phyloP scores from a whole-genome alignment of 2,329 filamentous ascomycete genomes.

The Calonectria pseudoreteaudii region DNA sequence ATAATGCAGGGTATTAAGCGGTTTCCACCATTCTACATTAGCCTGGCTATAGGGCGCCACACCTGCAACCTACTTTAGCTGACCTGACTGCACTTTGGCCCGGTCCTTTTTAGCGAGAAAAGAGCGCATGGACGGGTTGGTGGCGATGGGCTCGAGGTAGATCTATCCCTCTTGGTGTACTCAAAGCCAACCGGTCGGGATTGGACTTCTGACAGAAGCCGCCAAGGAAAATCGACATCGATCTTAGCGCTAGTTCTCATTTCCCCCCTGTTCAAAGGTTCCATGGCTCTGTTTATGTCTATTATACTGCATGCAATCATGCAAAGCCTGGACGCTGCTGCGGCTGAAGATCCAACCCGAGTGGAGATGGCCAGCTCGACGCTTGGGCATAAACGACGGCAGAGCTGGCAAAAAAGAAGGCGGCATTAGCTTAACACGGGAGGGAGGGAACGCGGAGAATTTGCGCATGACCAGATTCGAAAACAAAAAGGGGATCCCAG shows the following conservation, averaged over 20 bases:
- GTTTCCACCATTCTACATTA: neutral
- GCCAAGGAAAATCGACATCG: neutral
- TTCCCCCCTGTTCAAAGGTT: neutral
- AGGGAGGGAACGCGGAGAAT: neutral
- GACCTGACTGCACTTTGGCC: neutral
- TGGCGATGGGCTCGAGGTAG: neutral
- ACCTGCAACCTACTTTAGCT: neutral
- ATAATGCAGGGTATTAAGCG: neutral
- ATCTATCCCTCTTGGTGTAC: no score
- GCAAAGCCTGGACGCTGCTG: neutral
- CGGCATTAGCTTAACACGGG: neutral
- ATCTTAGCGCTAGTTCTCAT: neutral
- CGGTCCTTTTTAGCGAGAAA: neutral
- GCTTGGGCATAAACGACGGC: neutral
- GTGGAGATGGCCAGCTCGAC: neutral
- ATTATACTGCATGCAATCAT: neutral
- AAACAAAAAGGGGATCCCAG: neutral
- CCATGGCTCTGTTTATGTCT: neutral
- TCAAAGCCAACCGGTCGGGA: neutral
- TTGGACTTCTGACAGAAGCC: neutral
- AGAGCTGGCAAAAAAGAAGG: neutral
- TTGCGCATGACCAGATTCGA: neutral
- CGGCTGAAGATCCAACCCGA: neutral
- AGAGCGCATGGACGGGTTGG: neutral
- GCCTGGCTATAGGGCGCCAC: neutral